Percentiles rank a stretch among this genome's conserved stretches.
Evolutionary conservation across 495 filamentous ascomycete species (phyloP).

Genomic region (Aspergillus ostianus): DNA sequence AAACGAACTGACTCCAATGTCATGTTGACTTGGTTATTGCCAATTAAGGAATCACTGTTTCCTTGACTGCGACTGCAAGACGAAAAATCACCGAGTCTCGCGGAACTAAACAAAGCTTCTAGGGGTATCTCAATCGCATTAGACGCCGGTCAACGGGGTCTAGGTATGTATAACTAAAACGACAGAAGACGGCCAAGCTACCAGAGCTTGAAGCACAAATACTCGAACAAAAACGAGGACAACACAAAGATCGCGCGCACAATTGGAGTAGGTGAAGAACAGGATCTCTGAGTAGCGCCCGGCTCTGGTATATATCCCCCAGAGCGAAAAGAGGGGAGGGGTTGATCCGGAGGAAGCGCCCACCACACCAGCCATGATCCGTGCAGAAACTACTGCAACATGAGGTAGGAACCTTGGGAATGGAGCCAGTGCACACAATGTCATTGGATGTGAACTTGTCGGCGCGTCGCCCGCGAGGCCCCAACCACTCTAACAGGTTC

Average conservation of each 20-base stretch:
- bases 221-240: constrained; percentile 16
- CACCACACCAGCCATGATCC: constrained; percentile 13
- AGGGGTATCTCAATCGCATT: constrained; percentile 38
- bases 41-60: not conserved
- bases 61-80: not conserved
- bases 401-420: constrained; percentile 29
- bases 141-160: constrained; percentile 46
- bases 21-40: not conserved
- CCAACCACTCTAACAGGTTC: constrained; percentile 17
- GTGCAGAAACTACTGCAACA: constrained; percentile 42
- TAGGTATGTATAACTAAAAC: constrained; percentile 10
- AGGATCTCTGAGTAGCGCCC: constrained; percentile 18
- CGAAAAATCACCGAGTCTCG: constrained; percentile 2
- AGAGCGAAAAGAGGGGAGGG: constrained; percentile 5
- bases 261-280: constrained; percentile 20
- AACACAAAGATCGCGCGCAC: constrained; percentile 13
- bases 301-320: constrained; percentile 26
- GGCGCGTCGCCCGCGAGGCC: constrained; percentile 23
- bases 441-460: constrained; percentile 19
- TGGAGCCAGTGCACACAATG: constrained; percentile 5
- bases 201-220: constrained; percentile 36
- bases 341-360: constrained; percentile 19
- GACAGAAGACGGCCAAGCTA: constrained; percentile 33
- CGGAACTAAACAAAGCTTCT: constrained; percentile 20
- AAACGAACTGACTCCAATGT: not conserved